phyloP scores from a whole-genome alignment of 495 filamentous ascomycete genomes.

The Articulospora tetracladia region DNA sequence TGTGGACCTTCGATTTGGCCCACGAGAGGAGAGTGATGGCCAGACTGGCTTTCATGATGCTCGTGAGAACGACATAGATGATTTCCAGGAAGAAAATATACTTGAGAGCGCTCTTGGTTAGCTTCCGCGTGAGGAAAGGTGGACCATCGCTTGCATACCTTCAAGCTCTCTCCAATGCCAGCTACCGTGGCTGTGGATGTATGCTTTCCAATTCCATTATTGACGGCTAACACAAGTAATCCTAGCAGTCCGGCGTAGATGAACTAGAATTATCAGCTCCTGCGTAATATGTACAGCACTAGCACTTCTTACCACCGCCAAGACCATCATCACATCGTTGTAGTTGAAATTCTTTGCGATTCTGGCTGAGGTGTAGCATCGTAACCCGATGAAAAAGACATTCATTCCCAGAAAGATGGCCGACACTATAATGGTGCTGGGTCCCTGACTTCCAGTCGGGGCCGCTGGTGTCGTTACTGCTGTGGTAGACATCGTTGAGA shows the following conservation, averaged over 20 bases:
- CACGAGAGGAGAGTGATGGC: slow-evolving; percentile 6
- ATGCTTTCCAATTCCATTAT: slow-evolving; percentile 13
- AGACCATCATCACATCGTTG: slow-evolving; percentile 15
- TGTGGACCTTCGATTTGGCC: slow-evolving; percentile 11
- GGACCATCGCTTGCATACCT: not conserved
- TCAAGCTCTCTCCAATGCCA: not conserved
- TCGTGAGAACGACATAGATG: slow-evolving; percentile 17
- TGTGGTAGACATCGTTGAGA: not conserved
- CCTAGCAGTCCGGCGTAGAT: not conserved
- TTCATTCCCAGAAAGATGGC: not conserved
- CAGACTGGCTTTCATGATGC: slow-evolving; percentile 16
- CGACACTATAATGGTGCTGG: not conserved
- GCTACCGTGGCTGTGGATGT: not conserved
- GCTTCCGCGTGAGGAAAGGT: not conserved
- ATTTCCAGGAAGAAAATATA: slow-evolving; percentile 15
- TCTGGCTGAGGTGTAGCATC: not conserved
- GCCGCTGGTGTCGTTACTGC: not conserved
- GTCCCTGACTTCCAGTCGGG: not conserved
- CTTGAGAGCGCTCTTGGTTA: not conserved
- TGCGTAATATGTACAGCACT: not conserved
- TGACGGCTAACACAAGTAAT: slow-evolving; percentile 3
- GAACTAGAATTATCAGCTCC: not conserved
- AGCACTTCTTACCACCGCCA: not conserved
- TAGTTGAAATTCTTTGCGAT: slow-evolving; percentile 7
- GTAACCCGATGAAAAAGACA: not conserved